Conservation (phyloP, 176 grass and related monocot genomes). For the Oryza glumipatula region DNA sequence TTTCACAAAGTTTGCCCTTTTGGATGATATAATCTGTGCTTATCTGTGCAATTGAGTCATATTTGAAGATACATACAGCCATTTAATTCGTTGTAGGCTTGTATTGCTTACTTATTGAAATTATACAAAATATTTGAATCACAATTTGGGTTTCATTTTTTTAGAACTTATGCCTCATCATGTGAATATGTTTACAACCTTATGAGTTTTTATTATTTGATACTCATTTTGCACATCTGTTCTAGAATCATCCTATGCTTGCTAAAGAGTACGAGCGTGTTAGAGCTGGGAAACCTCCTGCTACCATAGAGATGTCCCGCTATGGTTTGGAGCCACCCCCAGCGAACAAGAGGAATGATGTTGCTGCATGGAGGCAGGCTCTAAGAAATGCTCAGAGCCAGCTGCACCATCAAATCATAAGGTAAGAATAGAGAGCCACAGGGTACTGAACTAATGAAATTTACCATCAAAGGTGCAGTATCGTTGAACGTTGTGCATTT, state of each 20-base stretch:
- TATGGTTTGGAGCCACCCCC: slow-evolving; percentile 93
- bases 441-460: background rate
- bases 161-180: background rate
- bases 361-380: slow-evolving; percentile 85
- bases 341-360: slow-evolving; percentile 82
- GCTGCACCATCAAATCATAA: slow-evolving; percentile 89
- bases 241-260: slow-evolving; percentile 95
- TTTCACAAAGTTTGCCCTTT: background rate
- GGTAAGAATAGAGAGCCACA: slow-evolving; percentile 44
- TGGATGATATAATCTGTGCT: background rate
- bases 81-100: background rate
- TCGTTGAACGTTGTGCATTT: slow-evolving; percentile 10
- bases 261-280: slow-evolving; percentile 96
- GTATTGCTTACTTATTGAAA: background rate
- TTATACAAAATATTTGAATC: background rate
- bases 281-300: slow-evolving; percentile 89
- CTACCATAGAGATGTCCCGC: slow-evolving; percentile 90
- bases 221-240: slow-evolving; percentile 33
- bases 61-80: background rate
- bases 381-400: slow-evolving; percentile 85
- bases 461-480: background rate
- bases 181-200: background rate
- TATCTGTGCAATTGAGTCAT: background rate
- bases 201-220: background rate
- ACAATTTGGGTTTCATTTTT: background rate